Evolutionary conservation across 495 filamentous ascomycete species (phyloP).

Genomic region (Niebla homalea): DNA sequence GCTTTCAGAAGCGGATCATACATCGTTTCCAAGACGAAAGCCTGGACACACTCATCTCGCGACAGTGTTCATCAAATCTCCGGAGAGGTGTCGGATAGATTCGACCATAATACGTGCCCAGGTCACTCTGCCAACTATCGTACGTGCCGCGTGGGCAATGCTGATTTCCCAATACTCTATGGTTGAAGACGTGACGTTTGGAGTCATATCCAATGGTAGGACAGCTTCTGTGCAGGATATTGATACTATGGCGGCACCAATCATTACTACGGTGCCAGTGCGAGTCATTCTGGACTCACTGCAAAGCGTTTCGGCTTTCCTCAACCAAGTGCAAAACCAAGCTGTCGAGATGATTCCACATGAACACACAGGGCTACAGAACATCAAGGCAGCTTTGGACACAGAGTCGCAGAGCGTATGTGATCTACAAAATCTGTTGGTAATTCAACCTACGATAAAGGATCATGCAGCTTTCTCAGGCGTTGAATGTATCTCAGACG

Average conservation of each 20-base stretch:
- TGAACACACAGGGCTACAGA: slow-evolving; percentile 47
- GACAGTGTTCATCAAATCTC: not conserved
- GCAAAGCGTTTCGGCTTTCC: slow-evolving; percentile 17
- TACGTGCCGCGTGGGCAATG: slow-evolving; percentile 27
- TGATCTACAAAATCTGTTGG: too few relatives aligned
- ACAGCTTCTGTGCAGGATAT: slow-evolving; percentile 37
- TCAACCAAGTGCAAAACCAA: slow-evolving; percentile 34
- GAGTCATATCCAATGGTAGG: slow-evolving; percentile 35
- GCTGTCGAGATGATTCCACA: slow-evolving; percentile 34
- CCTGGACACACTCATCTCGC: not conserved
- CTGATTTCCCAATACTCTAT: slow-evolving; percentile 13
- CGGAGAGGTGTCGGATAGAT: too few relatives aligned
- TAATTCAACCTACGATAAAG: too few relatives aligned
- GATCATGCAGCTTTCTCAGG: too few relatives aligned
- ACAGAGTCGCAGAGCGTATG: too few relatives aligned
- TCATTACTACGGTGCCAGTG: slow-evolving; percentile 46
- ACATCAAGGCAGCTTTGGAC: slow-evolving; percentile 27
- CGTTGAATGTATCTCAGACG: too few relatives aligned
- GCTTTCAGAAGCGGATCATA: not conserved
- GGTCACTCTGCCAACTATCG: slow-evolving; percentile 1
- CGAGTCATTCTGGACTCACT: slow-evolving; percentile 21
- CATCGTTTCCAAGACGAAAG: not conserved
- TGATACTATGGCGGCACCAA: slow-evolving; percentile 40
- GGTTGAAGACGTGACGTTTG: slow-evolving; percentile 13
- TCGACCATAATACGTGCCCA: not conserved